These are phyloP conservation scores for Trichoderma asperelloides DNA, from an alignment of 495 filamentous ascomycete species.

Conservation along the genomic window DNA sequence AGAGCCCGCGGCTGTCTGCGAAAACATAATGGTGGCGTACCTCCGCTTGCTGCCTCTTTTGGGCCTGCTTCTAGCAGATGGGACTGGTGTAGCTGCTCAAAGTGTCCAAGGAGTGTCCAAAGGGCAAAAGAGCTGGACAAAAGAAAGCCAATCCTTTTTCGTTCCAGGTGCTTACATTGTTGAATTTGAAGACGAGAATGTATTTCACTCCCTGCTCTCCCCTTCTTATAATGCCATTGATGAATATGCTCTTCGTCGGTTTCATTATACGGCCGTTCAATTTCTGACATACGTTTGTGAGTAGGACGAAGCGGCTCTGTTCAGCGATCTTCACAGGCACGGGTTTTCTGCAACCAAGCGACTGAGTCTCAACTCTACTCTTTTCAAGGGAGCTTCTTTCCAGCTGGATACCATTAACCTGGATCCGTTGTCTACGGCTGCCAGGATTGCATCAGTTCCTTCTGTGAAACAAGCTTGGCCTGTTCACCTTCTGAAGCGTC, in stretches of 20 bases:
- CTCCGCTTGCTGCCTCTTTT: not conserved
- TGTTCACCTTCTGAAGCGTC: not conserved
- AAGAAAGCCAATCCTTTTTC: not conserved
- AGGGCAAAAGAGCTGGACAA: not conserved
- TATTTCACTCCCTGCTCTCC: not conserved
- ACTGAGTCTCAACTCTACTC: not conserved
- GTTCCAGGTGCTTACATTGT: slow-evolving; percentile 1
- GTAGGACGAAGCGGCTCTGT: not conserved
- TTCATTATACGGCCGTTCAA: not conserved
- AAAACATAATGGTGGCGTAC: not conserved
- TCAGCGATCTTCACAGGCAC: not conserved
- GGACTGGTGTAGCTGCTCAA: not conserved
- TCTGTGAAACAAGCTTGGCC: slow-evolving; percentile 1
- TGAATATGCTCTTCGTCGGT: not conserved
- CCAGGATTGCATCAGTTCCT: not conserved
- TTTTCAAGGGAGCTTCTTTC: not conserved
- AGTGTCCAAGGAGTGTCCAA: not conserved
- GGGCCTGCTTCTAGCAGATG: slow-evolving; percentile 3
- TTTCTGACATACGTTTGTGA: not conserved
- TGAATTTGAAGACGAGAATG: not conserved
- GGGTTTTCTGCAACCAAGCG: not conserved
- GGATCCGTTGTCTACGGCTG: not conserved
- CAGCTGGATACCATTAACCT: not conserved
- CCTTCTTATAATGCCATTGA: not conserved
- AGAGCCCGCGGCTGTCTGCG: not conserved